Evolutionary conservation across 805 yeast genomes (phyloP).

Genomic region (Schizosaccharomyces japonicus): DNA sequence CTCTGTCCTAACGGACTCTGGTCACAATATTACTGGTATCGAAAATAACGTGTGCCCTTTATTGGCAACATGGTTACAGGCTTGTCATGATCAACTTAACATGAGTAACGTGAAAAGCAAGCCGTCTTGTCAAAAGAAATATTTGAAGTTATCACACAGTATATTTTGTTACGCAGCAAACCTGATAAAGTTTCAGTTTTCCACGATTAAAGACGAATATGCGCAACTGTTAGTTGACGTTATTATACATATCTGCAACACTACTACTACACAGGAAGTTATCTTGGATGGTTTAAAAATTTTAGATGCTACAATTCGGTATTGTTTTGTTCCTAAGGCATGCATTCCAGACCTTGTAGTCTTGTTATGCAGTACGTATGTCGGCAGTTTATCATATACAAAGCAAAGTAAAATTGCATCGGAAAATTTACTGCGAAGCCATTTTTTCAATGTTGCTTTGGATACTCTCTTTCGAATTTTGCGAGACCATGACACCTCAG

Average conservation of each 20-base stretch:
- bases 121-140: neutral
- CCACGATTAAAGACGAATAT: conserved; percentile 21
- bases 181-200: conserved; percentile 26
- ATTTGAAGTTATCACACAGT: conserved; percentile 13
- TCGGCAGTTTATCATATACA: conserved; percentile 18
- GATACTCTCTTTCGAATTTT: conserved; percentile 16
- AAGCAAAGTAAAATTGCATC: conserved; percentile 21
- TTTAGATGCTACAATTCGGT: conserved; percentile 23
- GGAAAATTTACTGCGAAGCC: conserved; percentile 19
- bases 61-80: conserved; percentile 2
- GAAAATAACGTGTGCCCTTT: neutral
- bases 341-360: conserved; percentile 20
- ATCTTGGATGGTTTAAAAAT: conserved; percentile 20
- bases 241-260: conserved; percentile 19
- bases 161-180: conserved; percentile 21
- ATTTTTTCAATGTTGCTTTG: conserved; percentile 18
- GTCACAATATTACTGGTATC: conserved; percentile 23
- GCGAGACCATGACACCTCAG: conserved; percentile 13
- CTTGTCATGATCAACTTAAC: neutral
- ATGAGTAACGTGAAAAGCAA: conserved; percentile 13
- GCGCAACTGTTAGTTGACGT: conserved; percentile 17
- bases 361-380: conserved; percentile 24
- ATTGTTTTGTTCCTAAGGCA: conserved; percentile 24
- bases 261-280: conserved; percentile 20
- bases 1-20: conserved; percentile 26